Percentiles rank a stretch among this genome's conserved stretches.
Evolutionary conservation across 192 early-diverging fungal species (phyloP).

Genomic region (Thamnidium elegans): DNA sequence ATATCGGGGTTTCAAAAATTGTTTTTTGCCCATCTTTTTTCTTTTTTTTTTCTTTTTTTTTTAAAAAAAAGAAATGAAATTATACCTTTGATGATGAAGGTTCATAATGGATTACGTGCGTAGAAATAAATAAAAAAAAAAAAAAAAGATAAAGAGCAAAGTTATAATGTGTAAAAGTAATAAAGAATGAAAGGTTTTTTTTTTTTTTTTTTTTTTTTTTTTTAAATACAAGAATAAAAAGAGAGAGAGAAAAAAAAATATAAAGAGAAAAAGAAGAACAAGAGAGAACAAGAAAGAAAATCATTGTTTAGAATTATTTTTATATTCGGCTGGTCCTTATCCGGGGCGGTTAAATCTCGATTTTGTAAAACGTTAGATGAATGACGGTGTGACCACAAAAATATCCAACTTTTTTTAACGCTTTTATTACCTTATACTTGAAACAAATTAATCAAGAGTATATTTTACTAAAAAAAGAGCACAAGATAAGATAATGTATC

Average conservation of each 20-base stretch:
- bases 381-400: background rate
- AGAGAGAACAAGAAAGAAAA: background rate
- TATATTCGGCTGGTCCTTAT: conserved; percentile 8
- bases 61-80: no score
- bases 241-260: background rate
- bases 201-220: no score
- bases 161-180: background rate
- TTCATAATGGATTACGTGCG: no score
- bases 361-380: conserved; percentile 6
- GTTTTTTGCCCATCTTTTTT: background rate
- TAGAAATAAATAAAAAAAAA: no score
- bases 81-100: no score
- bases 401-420: background rate
- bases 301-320: conserved; percentile 4
- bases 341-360: conserved; percentile 20
- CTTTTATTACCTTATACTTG: background rate
- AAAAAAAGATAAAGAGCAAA: no score
- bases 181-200: background rate
- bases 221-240: background rate
- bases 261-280: background rate
- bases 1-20: background rate
- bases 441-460: no score
- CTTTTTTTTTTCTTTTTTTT: no score
- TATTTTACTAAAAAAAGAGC: no score
- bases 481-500: background rate